phyloP scores from a whole-genome alignment of 805 yeast species.

The Cyberlindnera bimundalis region DNA sequence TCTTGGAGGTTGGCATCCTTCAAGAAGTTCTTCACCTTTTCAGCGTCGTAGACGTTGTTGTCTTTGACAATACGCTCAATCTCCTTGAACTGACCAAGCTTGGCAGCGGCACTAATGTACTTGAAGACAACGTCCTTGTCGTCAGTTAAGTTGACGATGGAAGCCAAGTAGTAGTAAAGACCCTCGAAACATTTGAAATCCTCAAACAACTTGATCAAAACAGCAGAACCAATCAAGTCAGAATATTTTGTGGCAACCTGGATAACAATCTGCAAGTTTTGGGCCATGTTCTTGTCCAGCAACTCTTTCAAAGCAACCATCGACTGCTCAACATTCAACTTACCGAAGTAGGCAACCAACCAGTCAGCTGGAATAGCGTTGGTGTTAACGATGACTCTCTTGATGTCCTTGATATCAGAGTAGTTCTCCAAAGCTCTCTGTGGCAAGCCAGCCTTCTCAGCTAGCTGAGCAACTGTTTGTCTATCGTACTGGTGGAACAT shows the following conservation, averaged over 20 bases:
- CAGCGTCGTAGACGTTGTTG: conserved; percentile 92
- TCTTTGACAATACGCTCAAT: conserved; percentile 95
- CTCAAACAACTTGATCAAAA: conserved; percentile 87
- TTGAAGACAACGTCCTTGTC: conserved; percentile 95
- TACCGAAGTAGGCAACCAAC: conserved; percentile 90
- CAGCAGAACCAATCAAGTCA: conserved; percentile 83
- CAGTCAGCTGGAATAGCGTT: conserved; percentile 85
- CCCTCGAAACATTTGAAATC: conserved; percentile 93
- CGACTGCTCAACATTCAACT: conserved; percentile 90
- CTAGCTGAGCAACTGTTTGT: conserved; percentile 84
- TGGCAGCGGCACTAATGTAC: conserved; percentile 92
- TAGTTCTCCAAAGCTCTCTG: conserved; percentile 97
- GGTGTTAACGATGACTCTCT: conserved; percentile 90
- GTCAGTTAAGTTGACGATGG: conserved; percentile 89
- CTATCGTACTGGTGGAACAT: conserved; percentile 96
- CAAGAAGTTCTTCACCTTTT: conserved; percentile 93
- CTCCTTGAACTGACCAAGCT: conserved; percentile 85
- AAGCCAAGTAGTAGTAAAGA: conserved; percentile 86
- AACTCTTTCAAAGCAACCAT: conserved; percentile 83
- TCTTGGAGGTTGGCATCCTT: conserved; percentile 93
- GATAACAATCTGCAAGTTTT: conserved; percentile 86
- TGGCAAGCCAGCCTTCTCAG: conserved; percentile 94
- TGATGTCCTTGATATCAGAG: conserved; percentile 91
- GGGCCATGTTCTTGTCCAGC: conserved; percentile 73
- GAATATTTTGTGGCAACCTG: conserved; percentile 97